Base-by-base conservation (phyloP, 768 basidiomycete genomes). In the Leccinum olivaceopallidum region DNA sequence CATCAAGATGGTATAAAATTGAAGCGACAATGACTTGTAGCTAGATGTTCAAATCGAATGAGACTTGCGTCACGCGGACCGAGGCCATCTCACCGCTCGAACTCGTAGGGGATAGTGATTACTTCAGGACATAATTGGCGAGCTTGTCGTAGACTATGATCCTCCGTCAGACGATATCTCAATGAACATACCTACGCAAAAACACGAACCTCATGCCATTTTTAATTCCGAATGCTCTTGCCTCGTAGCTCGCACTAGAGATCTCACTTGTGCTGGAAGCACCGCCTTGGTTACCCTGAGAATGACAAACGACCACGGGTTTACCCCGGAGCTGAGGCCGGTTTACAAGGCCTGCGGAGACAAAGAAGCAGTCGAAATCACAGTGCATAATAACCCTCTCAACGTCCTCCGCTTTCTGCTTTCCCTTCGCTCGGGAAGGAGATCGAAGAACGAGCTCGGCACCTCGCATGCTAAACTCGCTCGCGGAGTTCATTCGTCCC, bases 341-440 rank as follows among this genome's bases (percentile, higher is more conserved):
- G 59, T 81, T 85, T 2, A 92, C 79, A 55, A 95, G 75, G 0
- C 94, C 93, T n/a, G 89, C 96, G 1, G 92, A 88, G 12, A 98
- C 95, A 70, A 99, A 99, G 80, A 98, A 98, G 63, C 89, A 94
- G 69, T 99, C 97, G 64, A 98, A 98, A 72, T 95, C 93, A 65
- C 90, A 92, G 67, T 95, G 93, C 90, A 95, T 92, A 67, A 94
- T 89, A 10, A 91, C 84, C 16, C 82, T 81, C 48, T 86, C 82
- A 36, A 79, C 65, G 20, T 79, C 76, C 28, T 79, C 75, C 3
- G 79, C 80, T 36, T 79, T 79, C 47, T 80, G 81, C 64, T 87
- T 87, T 67, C 80, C 82, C 62, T 81, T 84, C 14, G 69, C 68
- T 65, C 79, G 78, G 20, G 71, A 68, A 44, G 85, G 83, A 8